phyloP scores from a whole-genome alignment of 495 filamentous ascomycete species.

The Annulohypoxylon bovei region DNA sequence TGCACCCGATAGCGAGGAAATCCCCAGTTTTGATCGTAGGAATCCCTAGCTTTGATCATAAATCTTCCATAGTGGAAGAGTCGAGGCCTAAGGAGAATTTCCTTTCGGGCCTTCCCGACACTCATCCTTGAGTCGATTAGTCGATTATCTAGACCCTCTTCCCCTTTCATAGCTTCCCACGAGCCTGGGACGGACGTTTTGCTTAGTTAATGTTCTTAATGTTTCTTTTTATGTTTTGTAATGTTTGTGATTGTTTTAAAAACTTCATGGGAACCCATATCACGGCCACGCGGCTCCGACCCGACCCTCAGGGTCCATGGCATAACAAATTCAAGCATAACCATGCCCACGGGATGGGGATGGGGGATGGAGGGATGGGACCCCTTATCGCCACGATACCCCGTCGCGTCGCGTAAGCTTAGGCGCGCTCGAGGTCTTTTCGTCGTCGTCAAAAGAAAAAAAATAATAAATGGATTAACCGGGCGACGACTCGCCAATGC shows the following conservation, averaged over 20 bases:
- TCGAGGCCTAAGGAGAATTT: background rate
- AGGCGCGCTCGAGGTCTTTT: background rate
- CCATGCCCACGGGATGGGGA: background rate
- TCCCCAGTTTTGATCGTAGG: slow-evolving; percentile 1
- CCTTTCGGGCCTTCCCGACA: slow-evolving; percentile 6
- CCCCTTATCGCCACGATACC: background rate
- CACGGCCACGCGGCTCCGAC: background rate
- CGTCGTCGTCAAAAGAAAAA: slow-evolving; percentile 1
- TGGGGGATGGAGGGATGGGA: too few relatives aligned
- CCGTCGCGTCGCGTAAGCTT: slow-evolving; percentile 4
- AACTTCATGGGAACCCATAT: background rate
- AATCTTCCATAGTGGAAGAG: background rate
- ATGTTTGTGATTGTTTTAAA: background rate
- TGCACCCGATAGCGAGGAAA: background rate
- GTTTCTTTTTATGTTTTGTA: background rate
- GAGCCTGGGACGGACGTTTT: background rate
- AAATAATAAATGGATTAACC: slow-evolving; percentile 16
- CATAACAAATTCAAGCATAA: background rate
- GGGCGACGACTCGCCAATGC: slow-evolving; percentile 36
- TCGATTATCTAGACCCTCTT: background rate
- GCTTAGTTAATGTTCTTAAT: background rate
- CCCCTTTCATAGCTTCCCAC: background rate
- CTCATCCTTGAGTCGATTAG: slow-evolving; percentile 3
- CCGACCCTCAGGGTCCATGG: slow-evolving; percentile 1
- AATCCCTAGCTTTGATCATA: background rate